Base-by-base conservation (phyloP, 352 stramenopile species). In the Globisporangium spiculum region DNA sequence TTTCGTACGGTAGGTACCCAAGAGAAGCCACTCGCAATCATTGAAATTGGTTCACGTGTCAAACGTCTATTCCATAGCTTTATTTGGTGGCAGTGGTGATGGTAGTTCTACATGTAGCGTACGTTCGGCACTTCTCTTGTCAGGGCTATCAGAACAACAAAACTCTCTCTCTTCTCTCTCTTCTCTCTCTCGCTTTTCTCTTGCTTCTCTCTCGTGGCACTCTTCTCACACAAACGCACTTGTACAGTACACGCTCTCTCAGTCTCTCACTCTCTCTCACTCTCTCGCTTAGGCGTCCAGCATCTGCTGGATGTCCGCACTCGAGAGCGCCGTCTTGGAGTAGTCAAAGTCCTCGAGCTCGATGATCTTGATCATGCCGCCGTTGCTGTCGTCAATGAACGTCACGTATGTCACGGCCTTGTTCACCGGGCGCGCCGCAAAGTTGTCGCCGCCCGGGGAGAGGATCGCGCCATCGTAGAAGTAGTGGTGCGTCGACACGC, bases 351-450 rank as follows among this genome's bases (percentile, higher is more conserved):
- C 72, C 24, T 66, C 69, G 14, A 77, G 54, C 63, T 79, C 70
- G 5, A 81, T 10, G 58, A 81, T 76, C 66, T 79, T 81, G 60
- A 81, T 72, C 14, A 68, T 48, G 38, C 75, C 70, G 5, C 58
- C 60, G n/a, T 66, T 38, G 14, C 56, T 62, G 34, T 77, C 69
- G 27, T 80, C 69, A 50, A 81, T 72, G 66, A 81, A 70, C 54
- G 75, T 81, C 41, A 79, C 12, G 65, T 81, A 81, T 14, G 68
- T 69, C 20, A 71, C 78, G 3, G 70, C 41, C 20, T 32, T 48
- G 32, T 79, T 57, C 9, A 68, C 61, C 4, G 75, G 75, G 4
- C 75, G 75, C 0, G 69, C 12, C 9, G 72, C 75, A 54, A 70
- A 81, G 70, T 81, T 81, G 75, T 81, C 75, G 7, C 64, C 66